Percentiles rank a stretch among this genome's conserved stretches.
These are phyloP conservation scores for Trametes cinnabarina DNA, from an alignment of 768 basidiomycete species.

Conservation along the genomic window DNA sequence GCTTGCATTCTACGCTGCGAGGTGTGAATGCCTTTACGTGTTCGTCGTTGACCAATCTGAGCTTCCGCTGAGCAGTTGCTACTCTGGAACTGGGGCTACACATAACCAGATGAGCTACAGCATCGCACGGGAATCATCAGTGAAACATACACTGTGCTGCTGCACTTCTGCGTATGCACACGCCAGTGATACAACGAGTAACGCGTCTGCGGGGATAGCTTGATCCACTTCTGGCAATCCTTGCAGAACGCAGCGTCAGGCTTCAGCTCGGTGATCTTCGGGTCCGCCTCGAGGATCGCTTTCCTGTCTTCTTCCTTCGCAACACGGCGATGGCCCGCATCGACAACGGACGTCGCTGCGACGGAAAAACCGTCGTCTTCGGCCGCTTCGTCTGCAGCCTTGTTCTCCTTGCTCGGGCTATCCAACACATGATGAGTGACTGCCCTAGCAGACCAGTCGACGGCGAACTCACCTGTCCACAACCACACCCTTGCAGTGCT, in stretches of 20 bases:
- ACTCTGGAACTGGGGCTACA: conserved; percentile 56
- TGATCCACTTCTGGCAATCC: conserved; percentile 64
- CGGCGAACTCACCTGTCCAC: conserved; percentile 3
- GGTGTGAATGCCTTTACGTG: conserved; percentile 52
- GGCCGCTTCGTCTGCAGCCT: conserved; percentile 19
- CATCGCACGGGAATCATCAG: background rate
- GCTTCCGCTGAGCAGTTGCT: conserved; percentile 59
- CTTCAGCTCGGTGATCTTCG: conserved; percentile 48
- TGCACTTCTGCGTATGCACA: conserved; percentile 48
- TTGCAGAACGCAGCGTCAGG: conserved; percentile 55
- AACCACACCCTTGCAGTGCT: conserved; percentile 41
- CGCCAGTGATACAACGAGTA: conserved; percentile 57
- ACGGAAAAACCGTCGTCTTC: conserved; percentile 29
- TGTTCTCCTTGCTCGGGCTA: conserved; percentile 3
- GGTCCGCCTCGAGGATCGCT: conserved; percentile 52
- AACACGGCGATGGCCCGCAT: conserved; percentile 4
- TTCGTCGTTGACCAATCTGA: conserved; percentile 61
- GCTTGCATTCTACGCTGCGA: conserved; percentile 47
- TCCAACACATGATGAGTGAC: background rate
- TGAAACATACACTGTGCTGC: conserved; percentile 37
- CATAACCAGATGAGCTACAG: background rate
- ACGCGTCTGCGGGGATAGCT: conserved; percentile 35
- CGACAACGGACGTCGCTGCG: conserved; percentile 14
- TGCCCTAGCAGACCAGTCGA: background rate
- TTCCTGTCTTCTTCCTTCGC: conserved; percentile 47